Evolutionary conservation across 345 rosid genomes (phyloP).

Genomic region (Adansonia digitata): DNA sequence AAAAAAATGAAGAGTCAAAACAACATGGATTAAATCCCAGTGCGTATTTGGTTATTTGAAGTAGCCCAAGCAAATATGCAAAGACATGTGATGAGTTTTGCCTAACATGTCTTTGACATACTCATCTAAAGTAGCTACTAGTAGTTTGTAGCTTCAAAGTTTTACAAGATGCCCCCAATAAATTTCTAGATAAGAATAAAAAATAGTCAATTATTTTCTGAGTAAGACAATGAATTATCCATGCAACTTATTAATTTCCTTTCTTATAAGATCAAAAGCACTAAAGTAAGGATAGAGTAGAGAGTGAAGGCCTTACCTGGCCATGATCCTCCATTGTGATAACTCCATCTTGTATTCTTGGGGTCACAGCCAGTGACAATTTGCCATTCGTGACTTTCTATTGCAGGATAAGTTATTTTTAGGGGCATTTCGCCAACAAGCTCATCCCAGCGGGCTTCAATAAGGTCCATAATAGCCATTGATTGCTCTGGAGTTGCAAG

Average conservation of each 20-base stretch:
- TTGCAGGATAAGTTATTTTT: not conserved
- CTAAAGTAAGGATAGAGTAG: not conserved
- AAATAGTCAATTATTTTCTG: not conserved
- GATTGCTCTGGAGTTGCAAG: conserved; percentile 63
- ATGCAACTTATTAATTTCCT: not conserved
- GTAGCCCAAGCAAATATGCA: not conserved
- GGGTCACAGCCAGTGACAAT: not conserved
- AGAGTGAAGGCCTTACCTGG: not conserved
- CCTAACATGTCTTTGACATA: not conserved
- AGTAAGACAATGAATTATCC: not conserved
- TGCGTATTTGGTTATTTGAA: not conserved
- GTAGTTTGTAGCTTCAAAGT: not conserved
- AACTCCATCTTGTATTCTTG: not conserved
- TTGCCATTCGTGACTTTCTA: not conserved
- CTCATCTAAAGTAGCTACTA: not conserved
- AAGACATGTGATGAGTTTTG: not conserved
- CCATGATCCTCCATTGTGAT: not conserved
- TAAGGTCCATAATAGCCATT: conserved; percentile 54
- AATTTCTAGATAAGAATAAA: not conserved
- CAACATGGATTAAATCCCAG: no score
- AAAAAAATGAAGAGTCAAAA: no score
- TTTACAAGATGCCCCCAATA: not conserved
- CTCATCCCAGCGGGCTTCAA: not conserved
- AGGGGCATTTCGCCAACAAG: not conserved
- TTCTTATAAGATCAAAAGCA: not conserved